Evolutionary conservation across 306 rosid species (phyloP), one percentile per base, ranked within the genome.

Genomic region (Glycyrrhiza uralensis): DNA sequence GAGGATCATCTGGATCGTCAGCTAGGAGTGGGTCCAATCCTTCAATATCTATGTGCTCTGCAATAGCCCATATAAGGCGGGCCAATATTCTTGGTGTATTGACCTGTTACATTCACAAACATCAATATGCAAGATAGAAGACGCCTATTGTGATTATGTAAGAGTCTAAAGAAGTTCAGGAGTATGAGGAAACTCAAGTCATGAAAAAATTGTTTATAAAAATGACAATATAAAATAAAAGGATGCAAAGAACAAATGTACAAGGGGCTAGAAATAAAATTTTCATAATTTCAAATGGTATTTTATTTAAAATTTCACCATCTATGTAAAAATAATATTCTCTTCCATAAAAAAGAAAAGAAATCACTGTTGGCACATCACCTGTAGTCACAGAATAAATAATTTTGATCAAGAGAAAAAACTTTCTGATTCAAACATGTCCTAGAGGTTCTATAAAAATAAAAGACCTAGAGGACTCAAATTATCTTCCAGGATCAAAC

Each of bases 1-100:
- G 90, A 36, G 97, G 88, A 68, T 94, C 99, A 67, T 82, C 92
- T n/a, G 99, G 99, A 74, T 94, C 99, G 14, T 94, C 99, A 55
- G 99, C 97, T 64, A 94, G 89, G 74, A 94, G 99, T 30, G 99
- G 99, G 77, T 94, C 99, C 86, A 94, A 72, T 68, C 99, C 99
- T 79, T 89, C 97, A 60, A 94, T 86, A 80, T 94, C 96, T 63
- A 91, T 91, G 81, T 94, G 99, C 83, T 94, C 97, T 49, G 99
- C 69, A 71, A 94, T 84, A 67, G 92, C 87, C 99, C 99, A 94
- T 66, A 94, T 85, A 79, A 94, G 82, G 20, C 97, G 97, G 75
- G 97, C 91, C 81, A 85, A 80, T 85, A 89, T 78, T 86, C 99
- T 91, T 61, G 93, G 88, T 65, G 96, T 94, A 81, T 85, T 86